Evolutionary conservation across 2,329 filamentous ascomycete genomes (phyloP), one percentile per base, ranked within the genome.

Genomic region (Purpureocillium takamizusanense): DNA sequence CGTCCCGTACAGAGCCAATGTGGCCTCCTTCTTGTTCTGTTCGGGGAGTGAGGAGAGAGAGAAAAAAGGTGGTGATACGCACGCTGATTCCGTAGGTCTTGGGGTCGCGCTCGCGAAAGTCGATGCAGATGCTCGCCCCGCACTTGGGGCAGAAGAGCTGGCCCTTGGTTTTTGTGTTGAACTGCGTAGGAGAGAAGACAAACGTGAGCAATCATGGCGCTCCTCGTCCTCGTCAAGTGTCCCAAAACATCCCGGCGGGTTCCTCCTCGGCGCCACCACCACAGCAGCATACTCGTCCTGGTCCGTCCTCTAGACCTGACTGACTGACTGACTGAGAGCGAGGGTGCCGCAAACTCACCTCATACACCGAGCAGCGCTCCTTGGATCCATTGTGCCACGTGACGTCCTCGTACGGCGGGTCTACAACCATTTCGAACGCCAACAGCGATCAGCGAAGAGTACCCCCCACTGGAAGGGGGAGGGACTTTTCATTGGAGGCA

Each of bases 141-240:
- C 68, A 72, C 42, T 61, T 59, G 23, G 59, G 58, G 42, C 68
- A 72, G 46, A 70, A 72, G 55, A 72, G 59, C 47, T 70, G 67
- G 42, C 69, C 66, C 42, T 63, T 65, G 32, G 51, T 41, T 50
- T 68, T 67, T 33, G 63, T 64, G 55, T 70, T 70, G 62, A 71
- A 72, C 38, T 51, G 28, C n/a, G n/a, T n/a, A n/a, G n/a, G n/a
- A n/a, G n/a, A n/a, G n/a, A n/a, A n/a, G n/a, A n/a, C n/a, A n/a
- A n/a, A n/a, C n/a, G n/a, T n/a, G n/a, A n/a, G n/a, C n/a, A n/a
- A n/a, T n/a, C n/a, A n/a, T n/a, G n/a, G n/a, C n/a, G n/a, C n/a
- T n/a, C n/a, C n/a, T n/a, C n/a, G n/a, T n/a, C n/a, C n/a, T n/a
- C n/a, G n/a, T n/a, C n/a, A n/a, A n/a, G n/a, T n/a, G n/a, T n/a